Evolutionary conservation across 2,329 filamentous ascomycete genomes (phyloP).

Genomic region (Fusarium pseudocircinatum): DNA sequence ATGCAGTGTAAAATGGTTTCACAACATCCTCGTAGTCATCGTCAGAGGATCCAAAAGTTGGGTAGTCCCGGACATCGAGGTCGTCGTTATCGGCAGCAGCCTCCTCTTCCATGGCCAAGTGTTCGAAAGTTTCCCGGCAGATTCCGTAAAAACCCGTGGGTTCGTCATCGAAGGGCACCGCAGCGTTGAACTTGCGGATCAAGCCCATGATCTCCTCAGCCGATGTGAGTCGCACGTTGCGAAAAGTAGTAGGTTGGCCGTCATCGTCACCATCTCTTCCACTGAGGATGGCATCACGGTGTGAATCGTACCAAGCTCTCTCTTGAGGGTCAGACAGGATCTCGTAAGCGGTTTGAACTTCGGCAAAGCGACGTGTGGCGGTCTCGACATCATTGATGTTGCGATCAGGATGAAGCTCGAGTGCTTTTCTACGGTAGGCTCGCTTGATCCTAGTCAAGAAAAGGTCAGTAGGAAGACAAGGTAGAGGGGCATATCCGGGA

Average conservation of each 20-base stretch:
- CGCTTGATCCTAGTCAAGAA: constrained; percentile 77
- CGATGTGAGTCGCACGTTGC: constrained; percentile 80
- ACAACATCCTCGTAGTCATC: constrained; percentile 82
- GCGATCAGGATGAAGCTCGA: constrained; percentile 94
- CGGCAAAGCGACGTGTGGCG: constrained; percentile 86
- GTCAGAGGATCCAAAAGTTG: constrained; percentile 81
- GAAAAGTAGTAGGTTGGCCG: constrained; percentile 66
- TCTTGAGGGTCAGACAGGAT: constrained; percentile 97
- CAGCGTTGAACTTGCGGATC: constrained; percentile 82
- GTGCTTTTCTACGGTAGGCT: constrained; percentile 87
- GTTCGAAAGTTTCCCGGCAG: constrained; percentile 79
- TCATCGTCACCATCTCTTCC: constrained; percentile 63
- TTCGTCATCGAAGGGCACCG: constrained; percentile 81
- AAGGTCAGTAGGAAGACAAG: neutral
- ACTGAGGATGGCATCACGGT: constrained; percentile 83
- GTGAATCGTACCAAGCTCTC: constrained; percentile 96
- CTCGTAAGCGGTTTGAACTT: constrained; percentile 93
- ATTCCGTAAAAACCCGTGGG: constrained; percentile 87
- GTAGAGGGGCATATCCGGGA: constrained; percentile 32
- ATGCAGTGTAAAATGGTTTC: constrained; percentile 81
- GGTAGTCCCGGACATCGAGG: constrained; percentile 72
- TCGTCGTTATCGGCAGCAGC: constrained; percentile 76
- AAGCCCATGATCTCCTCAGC: constrained; percentile 81
- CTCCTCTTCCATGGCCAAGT: constrained; percentile 82
- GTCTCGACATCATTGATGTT: constrained; percentile 88